phyloP scores from a whole-genome alignment of 225 moss, liverwort and hornwort genomes.

The Polytrichum commune region DNA sequence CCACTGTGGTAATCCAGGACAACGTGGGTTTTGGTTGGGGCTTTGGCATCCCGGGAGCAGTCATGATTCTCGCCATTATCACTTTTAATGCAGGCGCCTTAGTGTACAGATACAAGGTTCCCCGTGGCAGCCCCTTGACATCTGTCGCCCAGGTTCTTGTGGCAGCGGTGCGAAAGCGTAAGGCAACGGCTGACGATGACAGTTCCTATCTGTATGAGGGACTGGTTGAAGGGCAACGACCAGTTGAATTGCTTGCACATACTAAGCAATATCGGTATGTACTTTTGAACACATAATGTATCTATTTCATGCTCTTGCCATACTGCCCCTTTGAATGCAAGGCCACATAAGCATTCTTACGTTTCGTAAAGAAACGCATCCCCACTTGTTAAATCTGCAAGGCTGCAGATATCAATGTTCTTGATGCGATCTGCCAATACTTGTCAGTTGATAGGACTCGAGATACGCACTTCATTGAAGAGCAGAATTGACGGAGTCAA shows the following conservation, averaged over 20 bases:
- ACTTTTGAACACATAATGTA: too few relatives aligned
- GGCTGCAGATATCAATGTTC: too few relatives aligned
- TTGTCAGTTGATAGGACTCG: too few relatives aligned
- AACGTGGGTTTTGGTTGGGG: slow-evolving; percentile 59
- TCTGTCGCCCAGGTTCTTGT: slow-evolving; percentile 48
- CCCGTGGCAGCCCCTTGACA: slow-evolving; percentile 45
- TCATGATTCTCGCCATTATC: slow-evolving; percentile 67
- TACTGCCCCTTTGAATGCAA: too few relatives aligned
- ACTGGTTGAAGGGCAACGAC: slow-evolving; percentile 31
- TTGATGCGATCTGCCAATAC: too few relatives aligned
- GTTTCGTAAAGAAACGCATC: too few relatives aligned
- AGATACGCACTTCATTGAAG: too few relatives aligned
- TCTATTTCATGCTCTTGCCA: too few relatives aligned
- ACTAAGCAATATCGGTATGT: slow-evolving; percentile 74
- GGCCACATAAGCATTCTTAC: too few relatives aligned
- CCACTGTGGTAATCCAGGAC: slow-evolving; percentile 21
- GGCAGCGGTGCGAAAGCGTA: slow-evolving; percentile 46
- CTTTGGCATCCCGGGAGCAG: slow-evolving; percentile 52
- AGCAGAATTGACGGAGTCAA: too few relatives aligned
- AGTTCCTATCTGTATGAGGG: slow-evolving; percentile 28
- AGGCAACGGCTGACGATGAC: slow-evolving; percentile 15
- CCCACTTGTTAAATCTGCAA: too few relatives aligned
- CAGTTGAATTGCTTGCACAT: slow-evolving; percentile 54
- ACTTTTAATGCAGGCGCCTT: slow-evolving; percentile 39
- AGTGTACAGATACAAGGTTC: slow-evolving; percentile 48